Evolutionary conservation across 352 stramenopile species (phyloP).

Genomic region (Phytophthora crassamura): DNA sequence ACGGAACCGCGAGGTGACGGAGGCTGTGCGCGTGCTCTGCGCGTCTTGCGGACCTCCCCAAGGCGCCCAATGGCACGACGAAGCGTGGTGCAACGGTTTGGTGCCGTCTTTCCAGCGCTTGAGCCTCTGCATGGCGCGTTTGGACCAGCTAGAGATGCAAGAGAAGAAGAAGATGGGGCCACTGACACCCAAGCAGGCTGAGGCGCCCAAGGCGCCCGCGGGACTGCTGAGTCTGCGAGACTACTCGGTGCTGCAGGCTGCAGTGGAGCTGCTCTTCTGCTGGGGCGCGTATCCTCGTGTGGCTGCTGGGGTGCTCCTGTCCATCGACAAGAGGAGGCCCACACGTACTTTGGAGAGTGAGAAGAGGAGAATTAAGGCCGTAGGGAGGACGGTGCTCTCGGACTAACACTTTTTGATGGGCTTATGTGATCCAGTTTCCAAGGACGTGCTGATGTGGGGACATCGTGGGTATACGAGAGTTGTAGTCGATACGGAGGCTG

Average conservation of each 20-base stretch:
- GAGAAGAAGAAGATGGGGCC: slow-evolving; percentile 15
- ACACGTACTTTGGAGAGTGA: slow-evolving; percentile 85
- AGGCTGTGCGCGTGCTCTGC: slow-evolving; percentile 48
- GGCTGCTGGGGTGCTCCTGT: slow-evolving; percentile 55
- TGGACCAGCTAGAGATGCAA: slow-evolving; percentile 49
- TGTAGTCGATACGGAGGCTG: slow-evolving; percentile 10
- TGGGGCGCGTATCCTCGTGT: slow-evolving; percentile 70
- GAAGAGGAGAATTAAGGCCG: slow-evolving; percentile 9
- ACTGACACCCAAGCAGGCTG: slow-evolving; percentile 11
- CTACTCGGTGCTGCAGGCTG: slow-evolving; percentile 84
- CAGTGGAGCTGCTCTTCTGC: slow-evolving; percentile 76
- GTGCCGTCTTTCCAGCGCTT: slow-evolving; percentile 55
- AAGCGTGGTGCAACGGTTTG: slow-evolving; percentile 42
- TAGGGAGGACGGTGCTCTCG: background rate
- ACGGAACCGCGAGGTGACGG: slow-evolving; percentile 22
- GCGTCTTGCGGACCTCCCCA: slow-evolving; percentile 11
- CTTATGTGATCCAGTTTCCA: slow-evolving; percentile 50
- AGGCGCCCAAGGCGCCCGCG: slow-evolving; percentile 53
- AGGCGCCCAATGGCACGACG: slow-evolving; percentile 25
- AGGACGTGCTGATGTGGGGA: slow-evolving; percentile 58
- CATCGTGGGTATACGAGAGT: slow-evolving; percentile 28
- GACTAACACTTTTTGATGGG: background rate
- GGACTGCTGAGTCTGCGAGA: slow-evolving; percentile 85
- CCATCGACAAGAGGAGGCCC: slow-evolving; percentile 68
- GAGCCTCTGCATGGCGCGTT: slow-evolving; percentile 48